Evolutionary conservation across 2,329 filamentous ascomycete genomes (phyloP).

Genomic region (Orbilia quercus): DNA sequence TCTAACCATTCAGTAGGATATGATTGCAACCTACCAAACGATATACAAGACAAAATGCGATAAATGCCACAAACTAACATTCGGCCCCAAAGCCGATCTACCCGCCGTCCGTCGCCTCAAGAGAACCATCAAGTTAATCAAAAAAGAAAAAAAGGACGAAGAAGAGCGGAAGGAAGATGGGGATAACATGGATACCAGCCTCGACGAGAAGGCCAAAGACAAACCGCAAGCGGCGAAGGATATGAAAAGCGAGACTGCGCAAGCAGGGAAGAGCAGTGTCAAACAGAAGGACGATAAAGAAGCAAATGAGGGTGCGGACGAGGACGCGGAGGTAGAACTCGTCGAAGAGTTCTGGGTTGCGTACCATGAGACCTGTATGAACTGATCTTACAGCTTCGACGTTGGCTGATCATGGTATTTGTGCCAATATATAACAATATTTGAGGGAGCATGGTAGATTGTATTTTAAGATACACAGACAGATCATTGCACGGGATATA

Average conservation of each 20-base stretch:
- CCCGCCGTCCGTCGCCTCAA: slow-evolving; percentile 47
- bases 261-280: neutral
- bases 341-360: slow-evolving; percentile 48
- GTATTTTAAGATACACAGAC: slow-evolving; percentile 48
- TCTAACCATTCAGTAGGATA: slow-evolving; percentile 26
- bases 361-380: slow-evolving; percentile 45
- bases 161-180: slow-evolving; percentile 25
- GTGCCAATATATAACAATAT: neutral
- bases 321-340: slow-evolving; percentile 38
- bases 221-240: slow-evolving; percentile 7
- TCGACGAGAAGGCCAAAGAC: slow-evolving; percentile 14
- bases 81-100: slow-evolving; percentile 46
- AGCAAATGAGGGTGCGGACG: slow-evolving; percentile 16
- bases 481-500: neutral
- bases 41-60: slow-evolving; percentile 51
- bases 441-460: slow-evolving; percentile 9
- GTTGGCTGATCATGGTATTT: too few species aligned
- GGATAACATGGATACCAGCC: slow-evolving; percentile 34
- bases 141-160: slow-evolving; percentile 34
- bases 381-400: neutral
- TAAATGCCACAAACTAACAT: slow-evolving; percentile 42
- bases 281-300: slow-evolving; percentile 13
- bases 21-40: slow-evolving; percentile 50
- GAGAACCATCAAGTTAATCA: slow-evolving; percentile 33
- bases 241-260: slow-evolving; percentile 6